Evolutionary conservation across 805 yeast genomes (phyloP), one percentile per base, ranked within the genome.

Genomic region (Sugiyamaella chiloensis): DNA sequence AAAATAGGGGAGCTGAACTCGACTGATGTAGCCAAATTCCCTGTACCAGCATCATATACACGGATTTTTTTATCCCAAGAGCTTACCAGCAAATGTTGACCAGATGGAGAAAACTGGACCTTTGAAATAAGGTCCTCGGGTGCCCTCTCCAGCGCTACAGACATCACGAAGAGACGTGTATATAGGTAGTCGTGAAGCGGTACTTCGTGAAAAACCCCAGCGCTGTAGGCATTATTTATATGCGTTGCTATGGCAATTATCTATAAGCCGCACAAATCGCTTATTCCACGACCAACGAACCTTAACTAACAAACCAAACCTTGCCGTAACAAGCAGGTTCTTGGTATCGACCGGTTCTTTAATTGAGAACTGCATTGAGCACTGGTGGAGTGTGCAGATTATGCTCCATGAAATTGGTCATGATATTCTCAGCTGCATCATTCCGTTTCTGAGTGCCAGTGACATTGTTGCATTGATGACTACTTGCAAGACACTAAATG

Each of bases 61-160:
- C 70, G 57, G 0, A 80, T 57, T 2, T 67, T 58, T 2, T 78
- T 74, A 54, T 80, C 85, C 87, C 88, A 83, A 0, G 82, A 68
- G 1, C 83, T 69, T 1, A 70, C 77, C 2, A 78, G 60, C 11
- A 82, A 64, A 42, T 71, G 70, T n/a, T 54, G 52, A 30, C 42
- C 58, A 7, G 53, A 50, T 2, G 71, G 71, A 2, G 74, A 62
- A 59, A 74, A 73, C 42, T 63, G 58, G 17, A 75, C 46, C 4
- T 70, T 68, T 0, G 81, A 74, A 16, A 77, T 60, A 12, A 74
- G 59, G 54, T 76, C 81, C 4, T 48, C 32, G 3, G 72, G 67
- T 0, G 63, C 53, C 5, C 54, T 59, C 3, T 57, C 34, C 24
- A 48, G 42, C n/a, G 31, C 9, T 8, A 17, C 24, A 4, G 46